A percentile compares a stretch with the other conserved stretches of the same genome.
These are phyloP conservation scores for Candida mesenterica DNA, from an alignment of 1,139 yeast species.

Conservation along the genomic window DNA sequence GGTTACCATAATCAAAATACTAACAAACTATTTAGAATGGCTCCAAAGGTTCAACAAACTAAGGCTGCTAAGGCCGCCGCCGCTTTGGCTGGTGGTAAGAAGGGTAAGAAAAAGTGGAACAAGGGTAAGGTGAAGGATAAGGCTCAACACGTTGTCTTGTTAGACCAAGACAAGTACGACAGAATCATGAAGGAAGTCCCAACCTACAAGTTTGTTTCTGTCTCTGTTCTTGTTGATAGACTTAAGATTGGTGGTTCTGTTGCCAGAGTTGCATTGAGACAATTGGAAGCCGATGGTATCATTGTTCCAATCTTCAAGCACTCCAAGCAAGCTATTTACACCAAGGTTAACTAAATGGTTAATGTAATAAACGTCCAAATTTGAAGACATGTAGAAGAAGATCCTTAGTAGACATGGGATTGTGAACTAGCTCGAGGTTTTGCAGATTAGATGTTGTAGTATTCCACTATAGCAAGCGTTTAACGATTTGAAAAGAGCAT, in stretches of 20 bases:
- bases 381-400: too few species aligned
- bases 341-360: conserved; percentile 31
- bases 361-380: conserved; percentile 9
- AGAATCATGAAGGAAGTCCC: conserved; percentile 99
- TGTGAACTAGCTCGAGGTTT: too few species aligned
- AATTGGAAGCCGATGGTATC: conserved; percentile 92
- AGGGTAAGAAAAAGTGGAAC: conserved; percentile 99
- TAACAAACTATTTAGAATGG: conserved; percentile 66
- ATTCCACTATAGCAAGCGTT: too few species aligned
- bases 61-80: conserved; percentile 99
- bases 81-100: conserved; percentile 99
- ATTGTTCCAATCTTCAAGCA: conserved; percentile 93
- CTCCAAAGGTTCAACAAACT: conserved; percentile 99
- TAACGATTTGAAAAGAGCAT: too few species aligned
- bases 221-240: conserved; percentile 98
- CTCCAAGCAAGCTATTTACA: conserved; percentile 97
- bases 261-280: conserved; percentile 97
- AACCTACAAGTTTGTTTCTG: conserved; percentile 97
- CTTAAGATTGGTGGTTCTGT: conserved; percentile 98
- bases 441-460: too few species aligned
- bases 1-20: conserved; percentile 19
- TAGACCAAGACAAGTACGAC: conserved; percentile 99
- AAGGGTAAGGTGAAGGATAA: conserved; percentile 99
- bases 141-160: conserved; percentile 97
- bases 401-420: too few species aligned